Evolutionary conservation across 305 asterid genomes (phyloP), one percentile per base, ranked within the genome.

Genomic region (Fraxinus baroniana): DNA sequence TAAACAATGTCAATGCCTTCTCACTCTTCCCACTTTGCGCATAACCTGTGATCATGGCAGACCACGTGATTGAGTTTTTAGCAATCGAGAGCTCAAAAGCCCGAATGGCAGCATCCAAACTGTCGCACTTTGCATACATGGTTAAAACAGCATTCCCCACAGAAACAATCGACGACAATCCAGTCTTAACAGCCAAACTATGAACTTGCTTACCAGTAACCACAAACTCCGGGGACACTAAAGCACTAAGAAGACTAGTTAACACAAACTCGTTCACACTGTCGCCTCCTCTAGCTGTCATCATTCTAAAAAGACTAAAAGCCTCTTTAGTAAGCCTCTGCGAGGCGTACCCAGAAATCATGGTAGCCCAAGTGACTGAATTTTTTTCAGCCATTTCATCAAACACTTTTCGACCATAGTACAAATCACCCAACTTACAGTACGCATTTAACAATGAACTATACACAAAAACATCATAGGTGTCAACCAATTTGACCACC

Each of bases 121-220:
- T 87, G 79, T 94, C 91, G 81, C 96, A 92, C 82, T 94, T 92
- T 0, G 95, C 87, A 72, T 93, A 94, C 96, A 94, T 91, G 3
- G 98, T 94, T 76, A 94, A 94, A 79, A 93, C 66, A 8, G 95
- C 99, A 86, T 95, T 95, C 49, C 91, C 95, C 39, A 93, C 97
- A 4, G 97, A 90, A 77, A 88, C 90, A 78, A 88, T 78, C 26
- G 83, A 84, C 3, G 78, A 62, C 70, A 89, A 81, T 26, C 95
- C 95, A 7, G 75, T 88, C 82, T 90, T 95, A 1, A 92, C 13
- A 7, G 95, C 91, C 70, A 92, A 77, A 79, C 91, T 86, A 46
- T 94, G 99, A 82, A 93, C 80, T 83, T 91, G 97, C 85, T 82
- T 93, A 75, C 99, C 98, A 9, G 64, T 79, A 72, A 49, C 39